These are phyloP conservation scores for Talaromyces stipitatus DNA, from an alignment of 495 filamentous ascomycete genomes.

Conservation along the genomic window DNA sequence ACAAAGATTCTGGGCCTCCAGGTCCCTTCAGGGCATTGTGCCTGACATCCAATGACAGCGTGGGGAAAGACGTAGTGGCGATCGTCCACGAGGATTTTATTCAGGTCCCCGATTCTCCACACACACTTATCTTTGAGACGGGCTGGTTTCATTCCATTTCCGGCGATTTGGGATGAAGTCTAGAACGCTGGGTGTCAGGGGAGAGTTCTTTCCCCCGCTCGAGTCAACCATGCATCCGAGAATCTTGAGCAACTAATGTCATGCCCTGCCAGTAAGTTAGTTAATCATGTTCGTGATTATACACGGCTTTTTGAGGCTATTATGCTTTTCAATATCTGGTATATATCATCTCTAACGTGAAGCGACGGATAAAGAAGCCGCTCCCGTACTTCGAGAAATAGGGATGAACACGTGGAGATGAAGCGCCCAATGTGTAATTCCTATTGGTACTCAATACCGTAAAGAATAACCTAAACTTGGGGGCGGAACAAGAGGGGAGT, in stretches of 20 bases:
- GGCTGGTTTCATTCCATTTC: neutral
- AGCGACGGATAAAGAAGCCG: neutral
- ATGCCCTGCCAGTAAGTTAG: too few relatives aligned
- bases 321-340: neutral
- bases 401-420: neutral
- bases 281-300: too few relatives aligned
- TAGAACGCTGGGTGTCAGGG: neutral
- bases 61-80: neutral
- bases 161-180: constrained; percentile 1
- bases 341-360: neutral
- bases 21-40: neutral
- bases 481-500: neutral
- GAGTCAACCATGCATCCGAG: neutral
- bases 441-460: neutral
- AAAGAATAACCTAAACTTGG: neutral
- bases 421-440: neutral
- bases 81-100: constrained; percentile 2
- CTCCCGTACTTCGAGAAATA: neutral
- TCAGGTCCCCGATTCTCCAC: constrained; percentile 4
- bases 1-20: neutral
- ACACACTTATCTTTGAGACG: neutral
- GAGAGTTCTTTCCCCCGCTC: neutral
- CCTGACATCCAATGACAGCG: neutral
- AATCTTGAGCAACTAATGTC: neutral
- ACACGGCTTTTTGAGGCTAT: too few relatives aligned